Percentiles rank a stretch among this genome's conserved stretches.
These are phyloP conservation scores for Aspergillus coremiiformis DNA, from an alignment of 495 filamentous ascomycete genomes.

Conservation along the genomic window DNA sequence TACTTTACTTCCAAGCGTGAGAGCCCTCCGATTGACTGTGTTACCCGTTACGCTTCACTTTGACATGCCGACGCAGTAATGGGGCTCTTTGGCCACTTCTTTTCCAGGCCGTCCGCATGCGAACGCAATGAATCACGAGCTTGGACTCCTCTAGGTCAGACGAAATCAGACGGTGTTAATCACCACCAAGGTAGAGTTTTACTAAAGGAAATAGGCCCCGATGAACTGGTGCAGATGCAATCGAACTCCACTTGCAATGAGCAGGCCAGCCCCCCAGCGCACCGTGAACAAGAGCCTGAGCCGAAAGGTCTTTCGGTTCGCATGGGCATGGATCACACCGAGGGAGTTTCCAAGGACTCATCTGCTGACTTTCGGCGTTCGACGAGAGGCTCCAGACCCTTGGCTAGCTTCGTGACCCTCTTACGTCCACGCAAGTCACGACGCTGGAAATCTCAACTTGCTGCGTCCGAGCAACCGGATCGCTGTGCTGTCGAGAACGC, in stretches of 20 bases:
- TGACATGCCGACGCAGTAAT: not conserved
- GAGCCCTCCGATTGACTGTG: not conserved
- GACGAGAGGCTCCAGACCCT: conserved; percentile 6
- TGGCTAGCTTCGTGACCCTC: conserved; percentile 12
- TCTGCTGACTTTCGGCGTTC: not conserved
- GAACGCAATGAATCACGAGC: not conserved
- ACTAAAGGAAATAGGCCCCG: not conserved
- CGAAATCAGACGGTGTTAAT: not conserved
- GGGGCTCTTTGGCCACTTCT: conserved; percentile 6
- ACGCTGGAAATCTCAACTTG: not conserved
- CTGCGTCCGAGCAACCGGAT: not conserved
- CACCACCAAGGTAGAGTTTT: not conserved
- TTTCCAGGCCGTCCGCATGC: conserved; percentile 2
- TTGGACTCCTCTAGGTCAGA: not conserved
- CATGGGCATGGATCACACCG: not conserved
- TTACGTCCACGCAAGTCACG: conserved; percentile 13
- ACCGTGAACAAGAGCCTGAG: not conserved
- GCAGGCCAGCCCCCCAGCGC: not conserved
- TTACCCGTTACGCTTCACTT: not conserved
- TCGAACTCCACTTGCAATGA: not conserved
- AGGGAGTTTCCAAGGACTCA: not conserved
- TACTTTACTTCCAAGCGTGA: not conserved
- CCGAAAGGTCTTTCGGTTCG: not conserved
- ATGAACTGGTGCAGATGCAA: not conserved
- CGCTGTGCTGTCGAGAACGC: not conserved